Evolutionary conservation across 257 asterid species (phyloP).

Genomic region (Lantana camara): DNA sequence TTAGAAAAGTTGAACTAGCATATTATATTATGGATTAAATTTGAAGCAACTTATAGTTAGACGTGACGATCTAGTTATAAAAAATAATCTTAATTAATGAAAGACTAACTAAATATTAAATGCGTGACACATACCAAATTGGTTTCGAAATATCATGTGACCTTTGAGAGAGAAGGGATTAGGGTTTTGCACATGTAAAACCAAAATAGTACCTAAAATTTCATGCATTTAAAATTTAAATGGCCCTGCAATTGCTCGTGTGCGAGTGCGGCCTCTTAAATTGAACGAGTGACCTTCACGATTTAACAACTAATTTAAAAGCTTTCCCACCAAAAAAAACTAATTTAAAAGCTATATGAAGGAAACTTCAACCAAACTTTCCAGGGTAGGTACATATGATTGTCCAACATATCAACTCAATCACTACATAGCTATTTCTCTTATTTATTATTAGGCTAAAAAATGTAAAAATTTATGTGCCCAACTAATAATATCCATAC

Average conservation of each 20-base stretch:
- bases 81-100: no score
- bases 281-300: not conserved
- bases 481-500: not conserved
- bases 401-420: not conserved
- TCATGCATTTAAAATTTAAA: not conserved
- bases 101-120: no score
- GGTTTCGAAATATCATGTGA: not conserved
- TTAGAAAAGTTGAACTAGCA: no score
- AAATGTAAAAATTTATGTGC: not conserved
- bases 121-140: no score
- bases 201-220: constrained; percentile 23
- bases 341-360: not conserved
- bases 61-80: not conserved
- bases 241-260: not conserved
- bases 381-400: not conserved
- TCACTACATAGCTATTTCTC: not conserved
- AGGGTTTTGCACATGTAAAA: not conserved
- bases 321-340: no score
- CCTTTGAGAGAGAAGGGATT: not conserved
- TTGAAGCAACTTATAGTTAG: not conserved
- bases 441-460: not conserved
- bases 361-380: constrained; percentile 3
- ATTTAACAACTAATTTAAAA: constrained; percentile 1
- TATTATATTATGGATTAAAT: not conserved
- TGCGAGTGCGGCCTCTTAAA: not conserved